Evolutionary conservation across 257 asterid genomes (phyloP), one percentile per base, ranked within the genome.

Genomic region (Misopates orontium): DNA sequence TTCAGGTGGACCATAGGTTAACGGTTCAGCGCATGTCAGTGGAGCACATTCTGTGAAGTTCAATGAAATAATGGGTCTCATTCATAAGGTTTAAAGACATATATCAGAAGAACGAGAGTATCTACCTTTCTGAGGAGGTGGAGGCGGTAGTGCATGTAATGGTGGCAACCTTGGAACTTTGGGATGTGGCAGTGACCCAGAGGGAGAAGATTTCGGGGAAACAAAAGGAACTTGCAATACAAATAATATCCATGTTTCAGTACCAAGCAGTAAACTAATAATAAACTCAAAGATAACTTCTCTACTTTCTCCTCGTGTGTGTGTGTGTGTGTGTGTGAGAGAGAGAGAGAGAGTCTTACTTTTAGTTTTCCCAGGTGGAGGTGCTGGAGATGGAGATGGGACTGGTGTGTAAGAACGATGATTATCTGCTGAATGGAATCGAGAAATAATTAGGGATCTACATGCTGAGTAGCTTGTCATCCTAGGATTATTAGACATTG

Each of bases 81-180:
- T 32, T n/a, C 28, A 57, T 17, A 23, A 47, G 52, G 45, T 31
- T 47, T 56, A 55, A 71, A 55, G 19, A 12, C 49, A 44, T 16
- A 21, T 28, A 56, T 18, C 20, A 67, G 48, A 66, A 19, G 58
- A 55, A 68, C 25, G 57, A 58, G 66, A 47, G 47, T 24, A 63
- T 24, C 45, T 47, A 89, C 98, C 98, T 87, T 77, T 75, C 47
- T 81, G 85, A 54, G 97, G 96, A 32, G 96, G 97, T 31, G 97
- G 98, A 75, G 96, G 97, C 66, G 97, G 97, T 64, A 87, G 77
- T 41, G 83, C 84, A 56, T 69, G 90, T 63, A 83, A 52, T 5
- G 97, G 86, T 0, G 84, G 83, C 9, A 60, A 68, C 47, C 64
- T 66, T 0, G 86, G 87, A 62, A 60, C 54, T 80, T 78, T 82